These are phyloP conservation scores for Smittium mucronatum DNA, from an alignment of 371 early-diverging fungal species.

Conservation along the genomic window DNA sequence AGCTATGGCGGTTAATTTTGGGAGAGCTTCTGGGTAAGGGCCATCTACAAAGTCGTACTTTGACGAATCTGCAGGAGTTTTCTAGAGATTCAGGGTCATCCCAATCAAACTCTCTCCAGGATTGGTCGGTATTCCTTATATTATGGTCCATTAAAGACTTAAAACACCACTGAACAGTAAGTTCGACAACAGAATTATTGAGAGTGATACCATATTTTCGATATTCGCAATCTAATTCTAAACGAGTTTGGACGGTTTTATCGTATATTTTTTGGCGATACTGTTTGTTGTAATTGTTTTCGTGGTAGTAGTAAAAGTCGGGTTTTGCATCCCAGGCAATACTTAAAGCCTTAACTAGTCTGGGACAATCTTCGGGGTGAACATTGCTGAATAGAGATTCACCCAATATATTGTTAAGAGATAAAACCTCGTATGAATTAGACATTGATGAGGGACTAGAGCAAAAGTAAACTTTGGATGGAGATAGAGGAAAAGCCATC, in stretches of 20 bases:
- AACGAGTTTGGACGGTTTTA: background rate
- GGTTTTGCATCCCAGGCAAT: conserved; percentile 33
- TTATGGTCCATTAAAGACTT: conserved; percentile 14
- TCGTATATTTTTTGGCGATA: conserved; percentile 11
- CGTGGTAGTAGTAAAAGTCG: conserved; percentile 29
- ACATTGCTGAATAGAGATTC: conserved; percentile 28
- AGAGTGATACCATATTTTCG: conserved; percentile 25
- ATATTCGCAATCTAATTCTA: conserved; percentile 14
- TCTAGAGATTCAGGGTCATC: conserved; percentile 19
- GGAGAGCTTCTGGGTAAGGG: conserved; percentile 24
- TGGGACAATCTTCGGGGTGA: conserved; percentile 30
- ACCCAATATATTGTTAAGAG: conserved; percentile 23
- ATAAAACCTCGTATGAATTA: conserved; percentile 19
- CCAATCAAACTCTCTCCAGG: conserved; percentile 19
- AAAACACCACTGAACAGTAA: conserved; percentile 28
- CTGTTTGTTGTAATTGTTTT: conserved; percentile 30
- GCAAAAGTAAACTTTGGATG: conserved; percentile 14
- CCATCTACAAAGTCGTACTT: conserved; percentile 30
- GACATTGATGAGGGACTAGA: conserved; percentile 4
- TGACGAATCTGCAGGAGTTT: conserved; percentile 26
- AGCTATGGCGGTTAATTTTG: conserved; percentile 13
- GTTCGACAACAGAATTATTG: conserved; percentile 29
- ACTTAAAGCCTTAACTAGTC: conserved; percentile 29
- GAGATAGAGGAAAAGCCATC: conserved; percentile 29
- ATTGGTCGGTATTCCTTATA: background rate